A percentile compares a stretch with the other conserved stretches of the same genome.
phyloP scores from a whole-genome alignment of 768 basidiomycete genomes.

The Mycena venus region DNA sequence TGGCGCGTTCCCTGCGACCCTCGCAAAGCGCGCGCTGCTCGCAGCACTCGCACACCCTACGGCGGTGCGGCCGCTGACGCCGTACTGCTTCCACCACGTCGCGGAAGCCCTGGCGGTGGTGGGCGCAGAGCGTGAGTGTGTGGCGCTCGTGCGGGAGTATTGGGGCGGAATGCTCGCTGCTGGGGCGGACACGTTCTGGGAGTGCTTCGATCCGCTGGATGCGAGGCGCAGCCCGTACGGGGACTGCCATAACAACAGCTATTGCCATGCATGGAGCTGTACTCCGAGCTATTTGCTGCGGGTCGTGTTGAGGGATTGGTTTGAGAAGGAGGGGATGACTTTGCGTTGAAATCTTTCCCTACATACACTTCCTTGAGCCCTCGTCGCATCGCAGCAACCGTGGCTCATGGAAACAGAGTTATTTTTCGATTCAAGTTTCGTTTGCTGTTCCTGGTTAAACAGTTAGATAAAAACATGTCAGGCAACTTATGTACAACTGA shows the following conservation, averaged over 20 bases:
- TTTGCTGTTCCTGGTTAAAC: not conserved
- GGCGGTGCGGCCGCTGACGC: slow-evolving; percentile 18
- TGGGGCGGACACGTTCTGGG: slow-evolving; percentile 16
- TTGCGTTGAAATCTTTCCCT: not conserved
- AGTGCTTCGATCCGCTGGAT: slow-evolving; percentile 15
- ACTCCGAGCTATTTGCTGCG: slow-evolving; percentile 13
- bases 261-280: slow-evolving; percentile 18
- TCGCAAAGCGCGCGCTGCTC: slow-evolving; percentile 9
- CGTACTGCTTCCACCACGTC: slow-evolving; percentile 14
- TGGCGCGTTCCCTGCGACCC: slow-evolving; percentile 3
- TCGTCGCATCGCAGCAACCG: not conserved
- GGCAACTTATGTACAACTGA: not conserved
- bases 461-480: not conserved
- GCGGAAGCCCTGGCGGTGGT: slow-evolving; percentile 9
- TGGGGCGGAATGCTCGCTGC: slow-evolving; percentile 14
- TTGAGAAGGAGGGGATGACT: slow-evolving; percentile 4
- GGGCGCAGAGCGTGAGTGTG: slow-evolving; percentile 10
- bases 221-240: slow-evolving; percentile 15
- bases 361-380: not conserved
- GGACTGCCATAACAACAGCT: slow-evolving; percentile 15
- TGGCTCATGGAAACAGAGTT: slow-evolving; percentile 3
- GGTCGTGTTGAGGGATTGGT: slow-evolving; percentile 11
- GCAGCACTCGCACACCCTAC: slow-evolving; percentile 7
- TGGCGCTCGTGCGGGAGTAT: slow-evolving; percentile 1
- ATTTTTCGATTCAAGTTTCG: not conserved